These are phyloP conservation scores for Xylaria sp. DNA, from an alignment of 2,329 filamentous ascomycete genomes.

Conservation along the genomic window DNA sequence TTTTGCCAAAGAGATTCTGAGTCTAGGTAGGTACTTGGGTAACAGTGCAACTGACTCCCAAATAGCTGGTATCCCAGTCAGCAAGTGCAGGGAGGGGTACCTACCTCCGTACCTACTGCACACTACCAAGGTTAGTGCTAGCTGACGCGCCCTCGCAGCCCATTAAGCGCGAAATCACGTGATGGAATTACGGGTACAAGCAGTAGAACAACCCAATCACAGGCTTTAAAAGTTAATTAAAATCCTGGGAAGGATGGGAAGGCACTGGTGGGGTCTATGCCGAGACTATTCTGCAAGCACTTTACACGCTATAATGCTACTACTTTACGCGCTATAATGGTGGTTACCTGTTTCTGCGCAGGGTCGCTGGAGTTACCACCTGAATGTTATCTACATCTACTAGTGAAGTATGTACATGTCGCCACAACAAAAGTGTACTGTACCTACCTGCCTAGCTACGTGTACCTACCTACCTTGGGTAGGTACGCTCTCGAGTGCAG, in stretches of 20 bases:
- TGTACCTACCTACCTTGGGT: not conserved
- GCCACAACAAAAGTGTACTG: not conserved
- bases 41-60: not conserved
- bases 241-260: constrained; percentile 7
- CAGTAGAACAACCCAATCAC: constrained; percentile 18
- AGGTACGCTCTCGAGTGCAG: no score
- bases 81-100: constrained; percentile 24
- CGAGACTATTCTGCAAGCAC: constrained; percentile 32
- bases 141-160: constrained; percentile 26
- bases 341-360: not conserved
- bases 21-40: not conserved
- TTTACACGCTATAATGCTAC: constrained; percentile 25
- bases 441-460: not conserved
- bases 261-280: not conserved
- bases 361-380: not conserved
- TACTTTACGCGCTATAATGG: constrained; percentile 9
- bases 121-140: not conserved
- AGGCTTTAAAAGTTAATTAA: constrained; percentile 15
- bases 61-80: not conserved
- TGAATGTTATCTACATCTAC: not conserved
- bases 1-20: not conserved
- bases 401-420: not conserved
- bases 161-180: constrained; percentile 38
- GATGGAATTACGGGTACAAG: not conserved
- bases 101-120: not conserved